Percentiles rank a stretch among this genome's conserved stretches.
These are phyloP conservation scores for Huntiella abstrusa DNA, from an alignment of 2,329 filamentous ascomycete genomes.

Conservation along the genomic window DNA sequence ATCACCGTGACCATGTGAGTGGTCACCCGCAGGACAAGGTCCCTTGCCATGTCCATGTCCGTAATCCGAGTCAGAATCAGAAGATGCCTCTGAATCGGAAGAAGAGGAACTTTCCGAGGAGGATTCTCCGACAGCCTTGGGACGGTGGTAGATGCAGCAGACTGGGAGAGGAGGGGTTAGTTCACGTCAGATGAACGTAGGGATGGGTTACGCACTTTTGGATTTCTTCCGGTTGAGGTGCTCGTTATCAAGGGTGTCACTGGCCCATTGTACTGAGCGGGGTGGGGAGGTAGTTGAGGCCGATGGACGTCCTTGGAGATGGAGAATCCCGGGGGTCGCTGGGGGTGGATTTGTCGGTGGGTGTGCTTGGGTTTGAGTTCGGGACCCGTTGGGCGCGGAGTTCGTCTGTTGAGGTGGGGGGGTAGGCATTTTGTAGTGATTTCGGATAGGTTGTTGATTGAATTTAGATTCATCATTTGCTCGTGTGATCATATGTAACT, in stretches of 20 bases:
- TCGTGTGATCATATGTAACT: too few relatives aligned
- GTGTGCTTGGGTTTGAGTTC: not conserved
- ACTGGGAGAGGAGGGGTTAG: constrained; percentile 31
- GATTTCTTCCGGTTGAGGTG: constrained; percentile 83
- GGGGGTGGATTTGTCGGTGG: not conserved
- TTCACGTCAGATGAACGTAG: not conserved
- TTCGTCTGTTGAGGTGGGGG: not conserved
- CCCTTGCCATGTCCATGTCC: constrained; percentile 13
- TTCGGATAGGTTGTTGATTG: not conserved
- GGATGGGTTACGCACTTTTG: constrained; percentile 44
- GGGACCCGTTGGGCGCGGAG: not conserved
- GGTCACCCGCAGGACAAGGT: constrained; percentile 1
- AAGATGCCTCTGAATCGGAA: constrained; percentile 22
- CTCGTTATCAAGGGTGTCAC: constrained; percentile 89
- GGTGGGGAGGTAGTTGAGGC: constrained; percentile 17
- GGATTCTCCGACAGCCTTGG: constrained; percentile 64
- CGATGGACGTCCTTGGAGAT: constrained; percentile 30
- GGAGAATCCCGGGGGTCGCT: constrained; percentile 21
- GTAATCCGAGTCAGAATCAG: constrained; percentile 17
- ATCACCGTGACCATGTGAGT: constrained; percentile 17
- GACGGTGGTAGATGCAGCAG: constrained; percentile 96
- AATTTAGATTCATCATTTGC: too few relatives aligned
- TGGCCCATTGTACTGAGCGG: constrained; percentile 73
- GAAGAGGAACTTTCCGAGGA: constrained; percentile 28
- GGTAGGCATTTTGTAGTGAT: not conserved